phyloP scores from a whole-genome alignment of 441 rosid species.

The Mallotus repandus region DNA sequence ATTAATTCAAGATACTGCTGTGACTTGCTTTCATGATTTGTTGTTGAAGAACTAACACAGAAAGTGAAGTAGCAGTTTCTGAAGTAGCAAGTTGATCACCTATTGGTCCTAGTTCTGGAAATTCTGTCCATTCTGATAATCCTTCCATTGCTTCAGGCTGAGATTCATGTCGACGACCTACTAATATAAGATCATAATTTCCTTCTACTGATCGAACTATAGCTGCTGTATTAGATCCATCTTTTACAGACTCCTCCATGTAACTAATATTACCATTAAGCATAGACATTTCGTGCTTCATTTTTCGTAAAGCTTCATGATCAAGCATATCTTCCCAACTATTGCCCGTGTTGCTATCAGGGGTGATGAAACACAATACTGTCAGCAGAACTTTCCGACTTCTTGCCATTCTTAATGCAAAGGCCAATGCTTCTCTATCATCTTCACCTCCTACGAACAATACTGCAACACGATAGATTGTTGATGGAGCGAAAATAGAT shows the following conservation, averaged over 20 bases:
- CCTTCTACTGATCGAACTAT: conserved; percentile 16
- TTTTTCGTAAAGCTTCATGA: conserved; percentile 19
- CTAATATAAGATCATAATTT: conserved; percentile 1
- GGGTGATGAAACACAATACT: conserved; percentile 13
- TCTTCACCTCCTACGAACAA: conserved; percentile 44
- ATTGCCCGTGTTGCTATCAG: not conserved
- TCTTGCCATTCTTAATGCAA: conserved; percentile 40
- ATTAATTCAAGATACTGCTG: conserved; percentile 19
- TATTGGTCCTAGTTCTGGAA: conserved; percentile 38
- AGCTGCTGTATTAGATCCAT: conserved; percentile 33
- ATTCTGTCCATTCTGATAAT: conserved; percentile 38
- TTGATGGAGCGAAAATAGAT: conserved; percentile 13
- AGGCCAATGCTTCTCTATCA: conserved; percentile 47
- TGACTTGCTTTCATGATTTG: conserved; percentile 26
- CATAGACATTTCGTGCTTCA: conserved; percentile 10
- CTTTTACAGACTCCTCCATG: conserved; percentile 29
- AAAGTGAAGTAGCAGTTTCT: conserved; percentile 24
- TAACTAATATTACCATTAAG: conserved; percentile 7
- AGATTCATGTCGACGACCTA: conserved; percentile 32
- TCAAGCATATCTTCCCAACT: conserved; percentile 23
- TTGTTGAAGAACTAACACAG: conserved; percentile 39
- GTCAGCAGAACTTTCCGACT: conserved; percentile 25
- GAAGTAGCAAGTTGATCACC: conserved; percentile 43
- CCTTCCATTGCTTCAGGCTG: conserved; percentile 25
- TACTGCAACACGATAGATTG: conserved; percentile 19